These are phyloP conservation scores for Ogataea paraovalis DNA, from an alignment of 805 yeast species.

Conservation along the genomic window DNA sequence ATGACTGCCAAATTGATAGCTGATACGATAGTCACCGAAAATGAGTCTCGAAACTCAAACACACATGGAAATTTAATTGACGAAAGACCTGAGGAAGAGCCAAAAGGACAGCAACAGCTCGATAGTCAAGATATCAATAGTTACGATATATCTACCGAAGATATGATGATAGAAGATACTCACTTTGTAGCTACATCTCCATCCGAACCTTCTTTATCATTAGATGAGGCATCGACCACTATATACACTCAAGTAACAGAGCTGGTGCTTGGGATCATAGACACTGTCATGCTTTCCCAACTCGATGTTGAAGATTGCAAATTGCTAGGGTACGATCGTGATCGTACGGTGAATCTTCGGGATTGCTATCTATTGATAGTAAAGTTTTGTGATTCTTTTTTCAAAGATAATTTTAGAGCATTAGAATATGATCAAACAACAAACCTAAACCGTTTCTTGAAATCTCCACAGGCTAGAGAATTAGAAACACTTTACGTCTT, in stretches of 20 bases:
- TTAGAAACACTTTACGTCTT: slow-evolving; percentile 9
- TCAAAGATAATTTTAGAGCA: slow-evolving; percentile 42
- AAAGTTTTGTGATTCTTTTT: slow-evolving; percentile 54
- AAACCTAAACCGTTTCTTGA: slow-evolving; percentile 18
- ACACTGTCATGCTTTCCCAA: slow-evolving; percentile 45
- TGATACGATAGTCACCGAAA: slow-evolving; percentile 35
- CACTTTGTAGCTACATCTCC: not conserved
- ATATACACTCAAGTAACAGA: slow-evolving; percentile 40
- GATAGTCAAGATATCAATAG: not conserved
- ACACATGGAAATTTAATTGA: not conserved
- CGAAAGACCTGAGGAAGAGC: not conserved
- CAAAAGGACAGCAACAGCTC: too few relatives aligned
- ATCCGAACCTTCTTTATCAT: slow-evolving; percentile 1
- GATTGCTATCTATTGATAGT: slow-evolving; percentile 42
- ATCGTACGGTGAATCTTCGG: slow-evolving; percentile 31
- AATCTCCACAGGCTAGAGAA: slow-evolving; percentile 13
- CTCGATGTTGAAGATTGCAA: slow-evolving; percentile 53
- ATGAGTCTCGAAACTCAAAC: slow-evolving; percentile 6
- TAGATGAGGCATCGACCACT: slow-evolving; percentile 14
- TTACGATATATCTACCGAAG: slow-evolving; percentile 4
- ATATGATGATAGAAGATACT: slow-evolving; percentile 9
- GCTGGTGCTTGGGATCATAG: slow-evolving; percentile 43
- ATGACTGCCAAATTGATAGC: slow-evolving; percentile 46
- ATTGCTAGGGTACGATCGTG: slow-evolving; percentile 44
- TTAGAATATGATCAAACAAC: not conserved